Percentiles rank a stretch among this genome's conserved stretches.
Evolutionary conservation across 176 grass and related monocot species (phyloP).

Genomic region (Musa acuminata): DNA sequence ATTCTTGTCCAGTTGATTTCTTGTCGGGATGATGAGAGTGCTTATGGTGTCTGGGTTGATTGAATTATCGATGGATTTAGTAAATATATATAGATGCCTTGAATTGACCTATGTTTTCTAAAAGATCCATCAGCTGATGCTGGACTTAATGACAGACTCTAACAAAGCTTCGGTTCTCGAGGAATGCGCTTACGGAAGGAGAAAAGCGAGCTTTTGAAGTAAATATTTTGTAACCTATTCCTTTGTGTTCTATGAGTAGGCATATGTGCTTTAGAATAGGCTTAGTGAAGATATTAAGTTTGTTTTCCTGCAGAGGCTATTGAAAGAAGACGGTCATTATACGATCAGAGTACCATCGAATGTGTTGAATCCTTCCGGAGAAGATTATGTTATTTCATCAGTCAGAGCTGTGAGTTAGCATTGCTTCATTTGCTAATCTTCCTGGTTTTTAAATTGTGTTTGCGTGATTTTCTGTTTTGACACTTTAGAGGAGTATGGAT

Average conservation of each 20-base stretch:
- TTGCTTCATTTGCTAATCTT: slow-evolving; percentile 5
- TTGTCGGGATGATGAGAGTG: too few species aligned
- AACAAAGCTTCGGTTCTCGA: slow-evolving; percentile 82
- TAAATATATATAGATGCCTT: neutral
- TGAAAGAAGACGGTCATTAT: slow-evolving; percentile 77
- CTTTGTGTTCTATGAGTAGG: slow-evolving; percentile 4
- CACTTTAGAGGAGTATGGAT: too few species aligned
- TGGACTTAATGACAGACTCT: slow-evolving; percentile 48
- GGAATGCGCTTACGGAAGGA: slow-evolving; percentile 48
- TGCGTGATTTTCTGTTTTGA: neutral
- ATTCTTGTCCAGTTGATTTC: too few species aligned
- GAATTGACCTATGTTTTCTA: neutral
- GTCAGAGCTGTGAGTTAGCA: slow-evolving; percentile 78
- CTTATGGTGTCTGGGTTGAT: too few species aligned
- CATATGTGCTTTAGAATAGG: neutral
- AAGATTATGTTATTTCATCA: slow-evolving; percentile 65
- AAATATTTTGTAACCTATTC: slow-evolving; percentile 22
- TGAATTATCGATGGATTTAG: neutral
- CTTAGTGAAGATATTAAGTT: neutral
- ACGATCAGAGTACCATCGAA: slow-evolving; percentile 83
- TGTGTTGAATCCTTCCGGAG: slow-evolving; percentile 63
- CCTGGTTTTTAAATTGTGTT: neutral
- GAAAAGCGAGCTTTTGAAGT: slow-evolving; percentile 71
- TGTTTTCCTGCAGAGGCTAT: slow-evolving; percentile 50
- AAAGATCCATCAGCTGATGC: neutral